phyloP scores from a whole-genome alignment of 2,329 filamentous ascomycete genomes.

The Fusarium oligoseptatum region DNA sequence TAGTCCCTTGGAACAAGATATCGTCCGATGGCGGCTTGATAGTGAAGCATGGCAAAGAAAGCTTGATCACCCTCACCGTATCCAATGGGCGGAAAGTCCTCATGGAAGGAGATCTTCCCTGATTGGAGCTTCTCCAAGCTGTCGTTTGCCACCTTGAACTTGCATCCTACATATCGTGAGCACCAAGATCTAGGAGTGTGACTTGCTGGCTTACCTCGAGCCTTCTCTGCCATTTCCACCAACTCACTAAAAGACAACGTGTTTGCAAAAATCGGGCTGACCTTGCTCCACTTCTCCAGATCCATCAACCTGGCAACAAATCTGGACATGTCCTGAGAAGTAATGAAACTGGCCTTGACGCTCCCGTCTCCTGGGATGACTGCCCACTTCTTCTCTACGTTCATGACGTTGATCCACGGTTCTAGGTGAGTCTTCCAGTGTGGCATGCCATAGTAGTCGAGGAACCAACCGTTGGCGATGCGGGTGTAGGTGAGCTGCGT shows the following conservation, averaged over 20 bases:
- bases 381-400: conserved; percentile 42
- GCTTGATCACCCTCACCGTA: conserved; percentile 28
- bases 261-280: conserved; percentile 26
- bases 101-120: conserved; percentile 41
- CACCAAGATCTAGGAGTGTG: accelerated
- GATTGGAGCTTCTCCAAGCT: conserved; percentile 41
- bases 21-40: conserved; percentile 26
- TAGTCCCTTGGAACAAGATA: conserved; percentile 18
- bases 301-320: conserved; percentile 39
- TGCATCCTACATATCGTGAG: conserved; percentile 6
- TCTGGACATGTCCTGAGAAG: conserved; percentile 36
- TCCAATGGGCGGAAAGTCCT: conserved; percentile 37
- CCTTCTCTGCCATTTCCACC: conserved; percentile 21
- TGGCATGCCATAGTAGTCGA: conserved; percentile 47
- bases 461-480: conserved; percentile 41
- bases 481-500: conserved; percentile 30
- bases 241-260: conserved; percentile 31
- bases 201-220: conserved; percentile 6
- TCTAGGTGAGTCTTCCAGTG: conserved; percentile 34
- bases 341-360: conserved; percentile 35
- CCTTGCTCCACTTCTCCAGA: conserved; percentile 11
- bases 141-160: conserved; percentile 28
- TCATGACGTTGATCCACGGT: conserved; percentile 43
- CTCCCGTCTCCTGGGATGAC: conserved; percentile 30
- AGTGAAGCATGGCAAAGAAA: conserved; percentile 39